Evolutionary conservation across 1,139 yeast species (phyloP).

Genomic region (Blastobotrys proliferans): DNA sequence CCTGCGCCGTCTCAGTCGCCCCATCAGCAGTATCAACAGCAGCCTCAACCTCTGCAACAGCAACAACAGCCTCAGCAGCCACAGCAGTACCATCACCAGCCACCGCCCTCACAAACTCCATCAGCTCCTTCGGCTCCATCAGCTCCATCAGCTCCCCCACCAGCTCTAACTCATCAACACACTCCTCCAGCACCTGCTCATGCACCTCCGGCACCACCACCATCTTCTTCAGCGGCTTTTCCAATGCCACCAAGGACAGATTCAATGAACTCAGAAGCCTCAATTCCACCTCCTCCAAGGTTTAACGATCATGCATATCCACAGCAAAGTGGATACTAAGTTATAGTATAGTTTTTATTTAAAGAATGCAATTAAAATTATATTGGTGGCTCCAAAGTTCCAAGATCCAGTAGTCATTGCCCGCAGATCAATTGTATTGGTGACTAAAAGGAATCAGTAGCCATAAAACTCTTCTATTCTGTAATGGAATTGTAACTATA

Average conservation of each 20-base stretch:
- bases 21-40: conserved; percentile 5
- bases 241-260: conserved; percentile 8
- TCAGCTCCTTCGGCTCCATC: conserved; percentile 1
- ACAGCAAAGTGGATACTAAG: conserved; percentile 3
- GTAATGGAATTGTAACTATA: too few relatives aligned
- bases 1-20: not conserved
- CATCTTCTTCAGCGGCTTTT: not conserved
- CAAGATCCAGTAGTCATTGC: too few relatives aligned
- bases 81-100: not conserved
- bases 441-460: too few relatives aligned
- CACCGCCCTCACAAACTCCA: not conserved
- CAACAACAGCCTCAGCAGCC: conserved; percentile 6
- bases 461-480: too few relatives aligned
- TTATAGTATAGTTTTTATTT: not conserved
- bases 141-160: conserved; percentile 5
- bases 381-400: not conserved
- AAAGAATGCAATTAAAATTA: not conserved
- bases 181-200: conserved; percentile 6
- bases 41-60: not conserved
- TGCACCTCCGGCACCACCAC: conserved; percentile 7
- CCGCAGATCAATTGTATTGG: too few relatives aligned
- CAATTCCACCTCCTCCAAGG: conserved; percentile 14
- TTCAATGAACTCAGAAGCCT: not conserved
- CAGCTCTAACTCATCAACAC: conserved; percentile 1
- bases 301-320: conserved; percentile 11